Percentiles rank a stretch among this genome's conserved stretches.
phyloP scores from a whole-genome alignment of 345 rosid genomes.

The Murraya koenigii region DNA sequence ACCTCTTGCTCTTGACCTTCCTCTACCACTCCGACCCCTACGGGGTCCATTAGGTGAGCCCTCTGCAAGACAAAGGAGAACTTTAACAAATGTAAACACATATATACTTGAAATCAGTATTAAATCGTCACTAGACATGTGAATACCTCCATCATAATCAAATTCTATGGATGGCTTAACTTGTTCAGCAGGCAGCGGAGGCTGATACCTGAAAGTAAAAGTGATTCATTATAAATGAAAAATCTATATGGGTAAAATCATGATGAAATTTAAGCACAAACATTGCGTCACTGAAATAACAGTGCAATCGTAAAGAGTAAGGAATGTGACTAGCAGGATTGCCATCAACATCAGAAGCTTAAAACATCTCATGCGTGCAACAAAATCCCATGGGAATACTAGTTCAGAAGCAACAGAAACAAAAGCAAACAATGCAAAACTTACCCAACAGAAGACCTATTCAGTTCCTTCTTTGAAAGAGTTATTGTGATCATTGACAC shows the following conservation, averaged over 20 bases:
- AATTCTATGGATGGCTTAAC: constrained; percentile 50
- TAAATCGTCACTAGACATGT: background rate
- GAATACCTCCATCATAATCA: constrained; percentile 68
- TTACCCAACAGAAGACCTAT: constrained; percentile 76
- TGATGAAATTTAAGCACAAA: background rate
- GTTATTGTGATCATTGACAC: constrained; percentile 92
- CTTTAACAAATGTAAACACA: background rate
- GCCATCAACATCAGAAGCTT: background rate
- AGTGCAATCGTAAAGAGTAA: background rate
- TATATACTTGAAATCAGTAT: background rate
- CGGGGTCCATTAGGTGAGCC: constrained; percentile 74
- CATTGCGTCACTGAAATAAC: background rate
- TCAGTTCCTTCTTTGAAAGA: constrained; percentile 74
- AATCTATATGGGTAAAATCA: background rate
- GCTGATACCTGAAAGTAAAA: constrained; percentile 59
- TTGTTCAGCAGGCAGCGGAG: constrained; percentile 63
- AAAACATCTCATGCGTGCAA: background rate
- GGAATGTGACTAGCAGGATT: background rate
- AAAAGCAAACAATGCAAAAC: constrained; percentile 23
- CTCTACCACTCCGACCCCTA: constrained; percentile 72
- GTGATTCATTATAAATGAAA: constrained; percentile 3
- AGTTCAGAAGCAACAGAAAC: background rate
- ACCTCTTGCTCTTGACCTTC: constrained; percentile 51
- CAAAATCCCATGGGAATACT: background rate
- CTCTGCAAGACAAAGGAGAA: constrained; percentile 32